Evolutionary conservation across 371 early-diverging fungal genomes (phyloP), one percentile per base, ranked within the genome.

Genomic region (Lichtheimia hyalospora): DNA sequence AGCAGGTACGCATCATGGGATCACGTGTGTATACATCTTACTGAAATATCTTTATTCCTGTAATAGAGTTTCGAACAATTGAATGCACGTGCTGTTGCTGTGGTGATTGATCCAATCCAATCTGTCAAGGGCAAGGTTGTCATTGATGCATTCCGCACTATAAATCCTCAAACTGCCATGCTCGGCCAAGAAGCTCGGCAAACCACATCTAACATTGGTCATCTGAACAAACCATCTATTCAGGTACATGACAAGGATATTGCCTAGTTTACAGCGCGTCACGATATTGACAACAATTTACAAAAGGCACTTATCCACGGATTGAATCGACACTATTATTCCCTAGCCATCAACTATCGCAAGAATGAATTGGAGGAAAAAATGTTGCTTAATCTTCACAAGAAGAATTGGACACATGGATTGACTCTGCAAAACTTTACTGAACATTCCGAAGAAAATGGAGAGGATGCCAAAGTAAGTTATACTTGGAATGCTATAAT

Each of bases 61-160:
- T 16, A 24, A 46, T 66, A 91, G 89, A 90, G 89, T 66, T 99
- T 99, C 66, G 99, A 99, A 79, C 87, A 92, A 60, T 81, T 99
- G 61, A 94, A 96, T 71, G 94, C 88, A 64, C 88, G 99, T 54
- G 95, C 99, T 16, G 99, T 99, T 6, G 99, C 99, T 56, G 99
- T 99, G 6, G 99, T 99, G 1, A 92, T 99, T 49, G 99, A 99
- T 78, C 99, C 99, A 3, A 99, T 99, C 66, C 99, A 99, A 74
- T 98, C 98, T 18, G 99, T 99, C 53, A 99, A 99, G 71, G 99
- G 99, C 63, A 99, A 99, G 74, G 99, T 99, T 3, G 99, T 99
- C 14, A 99, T 99, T 75, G 99, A 99, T 78, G 99, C 99, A 16
- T 99, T 99, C 89, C 91, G 99, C 42, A 80, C 96, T 40, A 99